A percentile compares a stretch with the other conserved stretches of the same genome.
Conservation (phyloP, 2,329 filamentous ascomycete species). For the Malbranchea zuffiana region DNA sequence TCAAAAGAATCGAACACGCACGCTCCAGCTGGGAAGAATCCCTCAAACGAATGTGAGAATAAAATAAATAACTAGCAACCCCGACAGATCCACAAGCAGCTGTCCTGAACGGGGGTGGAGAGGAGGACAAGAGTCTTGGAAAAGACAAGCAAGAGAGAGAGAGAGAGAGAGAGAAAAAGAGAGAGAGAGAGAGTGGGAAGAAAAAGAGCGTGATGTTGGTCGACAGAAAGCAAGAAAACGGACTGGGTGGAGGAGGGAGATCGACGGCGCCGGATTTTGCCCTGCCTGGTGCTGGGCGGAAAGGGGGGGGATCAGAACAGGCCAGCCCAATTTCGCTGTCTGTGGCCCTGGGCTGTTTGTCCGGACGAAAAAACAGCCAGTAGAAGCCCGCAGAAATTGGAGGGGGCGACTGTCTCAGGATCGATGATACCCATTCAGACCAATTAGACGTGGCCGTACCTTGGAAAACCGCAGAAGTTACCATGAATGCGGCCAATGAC, state of each 20-base stretch:
- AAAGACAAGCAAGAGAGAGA: no score
- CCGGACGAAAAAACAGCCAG: no score
- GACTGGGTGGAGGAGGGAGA: slow-evolving; percentile 8
- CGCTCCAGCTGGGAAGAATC: slow-evolving; percentile 1
- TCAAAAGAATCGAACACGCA: neutral
- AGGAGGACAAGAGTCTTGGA: neutral
- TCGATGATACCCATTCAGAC: no score
- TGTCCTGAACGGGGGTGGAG: neutral
- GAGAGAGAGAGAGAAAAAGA: slow-evolving; percentile 4
- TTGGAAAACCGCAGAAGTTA: no score
- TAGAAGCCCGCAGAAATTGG: no score
- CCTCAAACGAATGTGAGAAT: slow-evolving; percentile 8
- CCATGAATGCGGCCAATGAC: no score
- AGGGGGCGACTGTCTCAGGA: no score
- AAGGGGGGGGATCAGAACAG: slow-evolving; percentile 4
- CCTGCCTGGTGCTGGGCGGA: no score
- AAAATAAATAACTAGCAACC: no score
- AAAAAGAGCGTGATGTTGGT: slow-evolving; percentile 2
- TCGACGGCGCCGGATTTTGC: slow-evolving; percentile 2
- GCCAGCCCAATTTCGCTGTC: slow-evolving; percentile 1
- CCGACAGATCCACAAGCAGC: no score
- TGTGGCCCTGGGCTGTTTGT: neutral
- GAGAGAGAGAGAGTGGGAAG: neutral
- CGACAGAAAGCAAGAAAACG: slow-evolving; percentile 1
- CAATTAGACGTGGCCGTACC: no score